Evolutionary conservation across 2,329 filamentous ascomycete genomes (phyloP).

Genomic region (Neopestalotiopsis clavispora): DNA sequence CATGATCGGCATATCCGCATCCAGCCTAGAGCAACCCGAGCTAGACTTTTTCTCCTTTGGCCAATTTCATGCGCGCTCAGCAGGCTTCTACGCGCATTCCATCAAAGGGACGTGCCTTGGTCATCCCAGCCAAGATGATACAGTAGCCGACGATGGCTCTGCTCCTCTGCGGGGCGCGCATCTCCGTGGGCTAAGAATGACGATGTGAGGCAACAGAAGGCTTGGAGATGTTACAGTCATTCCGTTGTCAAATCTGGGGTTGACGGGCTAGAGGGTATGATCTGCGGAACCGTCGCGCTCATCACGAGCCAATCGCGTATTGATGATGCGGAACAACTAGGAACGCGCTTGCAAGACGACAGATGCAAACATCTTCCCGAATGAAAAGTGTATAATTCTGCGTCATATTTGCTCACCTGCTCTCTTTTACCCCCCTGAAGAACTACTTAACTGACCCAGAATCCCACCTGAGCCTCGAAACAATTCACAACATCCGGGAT

Average conservation of each 20-base stretch:
- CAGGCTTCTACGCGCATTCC: neutral
- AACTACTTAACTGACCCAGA: no score
- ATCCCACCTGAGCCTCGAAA: no score
- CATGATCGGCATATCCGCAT: neutral
- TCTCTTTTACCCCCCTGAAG: no score
- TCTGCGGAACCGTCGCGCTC: neutral
- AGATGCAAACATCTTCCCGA: neutral
- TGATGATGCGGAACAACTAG: neutral
- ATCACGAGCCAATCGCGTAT: neutral
- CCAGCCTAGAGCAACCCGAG: neutral
- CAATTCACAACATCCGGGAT: no score
- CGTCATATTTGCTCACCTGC: no score
- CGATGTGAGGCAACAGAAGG: neutral
- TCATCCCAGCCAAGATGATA: neutral
- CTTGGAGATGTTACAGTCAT: neutral
- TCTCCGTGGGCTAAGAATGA: neutral
- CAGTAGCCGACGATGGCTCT: neutral
- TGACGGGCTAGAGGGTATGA: neutral
- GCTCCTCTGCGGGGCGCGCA: neutral
- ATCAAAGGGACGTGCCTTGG: neutral
- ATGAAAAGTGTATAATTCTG: no score
- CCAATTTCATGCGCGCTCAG: neutral
- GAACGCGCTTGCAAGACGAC: neutral
- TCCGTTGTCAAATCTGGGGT: neutral
- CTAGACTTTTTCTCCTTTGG: neutral